A percentile compares a stretch with the other conserved stretches of the same genome.
Evolutionary conservation across 2,329 filamentous ascomycete species (phyloP).

Genomic region (Monosporascus sp.): DNA sequence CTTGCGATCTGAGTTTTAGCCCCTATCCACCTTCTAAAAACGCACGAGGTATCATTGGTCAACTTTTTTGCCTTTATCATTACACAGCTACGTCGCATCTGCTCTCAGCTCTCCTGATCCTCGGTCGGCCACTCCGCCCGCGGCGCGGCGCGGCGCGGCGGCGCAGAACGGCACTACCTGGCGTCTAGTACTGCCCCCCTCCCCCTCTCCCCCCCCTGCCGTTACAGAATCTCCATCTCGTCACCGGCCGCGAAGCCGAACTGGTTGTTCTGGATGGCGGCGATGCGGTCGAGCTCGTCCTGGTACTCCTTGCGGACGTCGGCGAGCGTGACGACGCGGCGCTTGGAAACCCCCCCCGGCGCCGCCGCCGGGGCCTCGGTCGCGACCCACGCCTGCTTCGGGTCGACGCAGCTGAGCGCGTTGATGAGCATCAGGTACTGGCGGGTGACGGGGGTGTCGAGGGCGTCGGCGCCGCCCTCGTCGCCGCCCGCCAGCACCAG

Average conservation of each 20-base stretch:
- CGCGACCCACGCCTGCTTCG: conserved; percentile 74
- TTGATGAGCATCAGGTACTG: conserved; percentile 93
- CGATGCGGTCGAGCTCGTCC: conserved; percentile 80
- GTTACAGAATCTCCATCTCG: conserved; percentile 49
- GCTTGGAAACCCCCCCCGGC: conserved; percentile 38
- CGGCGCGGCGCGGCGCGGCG: too few species aligned
- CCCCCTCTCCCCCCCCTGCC: conserved; percentile 1
- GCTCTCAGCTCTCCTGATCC: too few species aligned
- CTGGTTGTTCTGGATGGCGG: conserved; percentile 81
- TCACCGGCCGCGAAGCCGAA: conserved; percentile 65
- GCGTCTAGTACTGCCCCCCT: background rate
- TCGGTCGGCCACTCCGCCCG: too few species aligned
- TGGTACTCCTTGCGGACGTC: conserved; percentile 88
- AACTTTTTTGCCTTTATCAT: conserved; percentile 5
- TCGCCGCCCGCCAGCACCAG: conserved; percentile 30
- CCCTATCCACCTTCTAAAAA: background rate
- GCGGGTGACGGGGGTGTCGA: conserved; percentile 62
- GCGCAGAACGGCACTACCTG: background rate
- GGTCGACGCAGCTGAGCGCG: conserved; percentile 76
- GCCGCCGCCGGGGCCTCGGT: conserved; percentile 40
- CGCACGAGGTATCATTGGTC: conserved; percentile 5
- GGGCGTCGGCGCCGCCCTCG: conserved; percentile 37
- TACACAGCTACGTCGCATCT: conserved; percentile 2
- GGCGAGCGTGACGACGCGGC: conserved; percentile 77
- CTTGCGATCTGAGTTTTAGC: background rate